These are phyloP conservation scores for Talaromyces sp. DNA, from an alignment of 2,329 filamentous ascomycete species.

Conservation along the genomic window DNA sequence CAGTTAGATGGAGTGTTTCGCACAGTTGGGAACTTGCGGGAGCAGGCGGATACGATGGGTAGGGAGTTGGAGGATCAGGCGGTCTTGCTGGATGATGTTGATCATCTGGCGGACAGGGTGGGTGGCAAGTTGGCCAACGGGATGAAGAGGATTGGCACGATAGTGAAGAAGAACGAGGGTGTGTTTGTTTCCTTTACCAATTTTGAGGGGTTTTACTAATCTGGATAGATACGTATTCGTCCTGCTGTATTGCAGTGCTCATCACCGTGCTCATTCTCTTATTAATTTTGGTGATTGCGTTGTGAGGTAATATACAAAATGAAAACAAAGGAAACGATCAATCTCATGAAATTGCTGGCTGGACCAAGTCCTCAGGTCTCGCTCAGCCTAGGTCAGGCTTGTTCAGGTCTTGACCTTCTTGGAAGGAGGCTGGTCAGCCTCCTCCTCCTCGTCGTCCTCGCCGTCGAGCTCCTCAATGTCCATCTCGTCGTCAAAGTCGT, in stretches of 20 bases:
- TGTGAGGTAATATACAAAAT: conserved; percentile 40
- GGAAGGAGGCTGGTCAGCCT: conserved; percentile 46
- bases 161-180: conserved; percentile 90
- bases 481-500: conserved; percentile 50
- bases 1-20: conserved; percentile 88
- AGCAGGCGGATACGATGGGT: conserved; percentile 94
- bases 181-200: conserved; percentile 30
- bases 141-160: conserved; percentile 76
- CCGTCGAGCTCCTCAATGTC: conserved; percentile 63
- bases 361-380: background rate
- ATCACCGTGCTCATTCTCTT: conserved; percentile 85
- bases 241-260: conserved; percentile 84
- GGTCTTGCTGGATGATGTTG: conserved; percentile 81
- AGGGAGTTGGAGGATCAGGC: conserved; percentile 91
- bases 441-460: conserved; percentile 53
- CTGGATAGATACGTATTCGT: conserved; percentile 60
- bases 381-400: no score
- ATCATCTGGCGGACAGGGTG: conserved; percentile 79
- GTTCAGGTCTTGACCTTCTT: conserved; percentile 29
- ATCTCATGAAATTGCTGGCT: background rate
- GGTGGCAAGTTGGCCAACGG: conserved; percentile 79
- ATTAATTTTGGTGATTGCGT: conserved; percentile 68
- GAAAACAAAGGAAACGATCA: conserved; percentile 11
- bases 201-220: background rate
- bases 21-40: conserved; percentile 83